These are phyloP conservation scores for Mortierella claussenii DNA, from an alignment of 192 early-diverging fungal species.

Conservation along the genomic window DNA sequence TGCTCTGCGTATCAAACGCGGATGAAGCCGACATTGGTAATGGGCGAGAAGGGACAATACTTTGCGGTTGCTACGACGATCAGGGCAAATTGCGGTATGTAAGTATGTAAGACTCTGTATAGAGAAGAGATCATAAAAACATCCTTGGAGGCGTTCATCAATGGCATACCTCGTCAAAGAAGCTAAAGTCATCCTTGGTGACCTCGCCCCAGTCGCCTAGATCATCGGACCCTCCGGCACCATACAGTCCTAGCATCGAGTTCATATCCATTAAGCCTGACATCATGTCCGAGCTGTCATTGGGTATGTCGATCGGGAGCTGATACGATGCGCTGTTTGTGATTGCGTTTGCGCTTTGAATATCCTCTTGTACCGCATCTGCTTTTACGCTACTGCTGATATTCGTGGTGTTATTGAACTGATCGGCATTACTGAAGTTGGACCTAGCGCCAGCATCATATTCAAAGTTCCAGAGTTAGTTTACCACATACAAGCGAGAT, in stretches of 20 bases:
- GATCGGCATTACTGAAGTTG: not conserved
- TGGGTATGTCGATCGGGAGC: constrained; percentile 32
- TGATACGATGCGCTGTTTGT: constrained; percentile 23
- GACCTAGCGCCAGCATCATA: not conserved
- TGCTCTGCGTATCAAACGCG: constrained; percentile 26
- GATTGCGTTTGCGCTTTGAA: constrained; percentile 13
- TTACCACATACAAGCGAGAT: not conserved
- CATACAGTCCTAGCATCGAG: constrained; percentile 29
- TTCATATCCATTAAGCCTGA: constrained; percentile 36
- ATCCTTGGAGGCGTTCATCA: too few species aligned
- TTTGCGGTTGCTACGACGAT: constrained; percentile 27
- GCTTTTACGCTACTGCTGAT: not conserved
- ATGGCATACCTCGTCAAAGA: constrained; percentile 45
- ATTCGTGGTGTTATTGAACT: constrained; percentile 7
- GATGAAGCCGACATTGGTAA: constrained; percentile 6
- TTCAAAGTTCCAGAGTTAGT: not conserved
- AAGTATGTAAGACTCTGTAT: too few species aligned
- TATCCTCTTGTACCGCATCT: constrained; percentile 8
- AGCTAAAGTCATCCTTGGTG: constrained; percentile 49
- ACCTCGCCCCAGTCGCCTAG: constrained; percentile 41
- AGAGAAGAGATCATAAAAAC: too few species aligned
- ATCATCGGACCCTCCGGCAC: constrained; percentile 37
- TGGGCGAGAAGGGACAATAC: constrained; percentile 1
- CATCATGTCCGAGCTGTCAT: constrained; percentile 26
- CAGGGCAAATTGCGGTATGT: too few species aligned